Evolutionary conservation across 176 grass and related monocot species (phyloP), one percentile per base, ranked within the genome.

Genomic region (Ananas comosus): DNA sequence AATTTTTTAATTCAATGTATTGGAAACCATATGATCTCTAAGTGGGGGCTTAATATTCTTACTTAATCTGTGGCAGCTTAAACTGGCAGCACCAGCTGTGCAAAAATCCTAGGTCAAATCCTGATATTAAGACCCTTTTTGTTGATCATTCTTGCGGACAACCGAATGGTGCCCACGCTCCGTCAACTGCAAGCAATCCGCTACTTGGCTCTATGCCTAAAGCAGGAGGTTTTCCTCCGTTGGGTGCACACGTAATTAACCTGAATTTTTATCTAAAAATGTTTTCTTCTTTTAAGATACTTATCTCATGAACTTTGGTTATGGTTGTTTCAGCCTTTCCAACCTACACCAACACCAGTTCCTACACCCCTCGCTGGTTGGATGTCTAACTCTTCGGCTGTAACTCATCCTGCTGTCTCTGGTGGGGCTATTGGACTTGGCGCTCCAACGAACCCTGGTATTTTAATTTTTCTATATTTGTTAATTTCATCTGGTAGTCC

Each of bases 61-160:
- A 7, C 78, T 70, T 72, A 56, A 70, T 82, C 56, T 84, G 61
- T 80, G 67, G 58, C 87, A 99, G 95, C 84, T 91, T 99, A 77
- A 99, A 99, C 78, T 99, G 95, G 95, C 95, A 99, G 80, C 95
- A 99, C 64, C 95, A 99, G 59, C 90, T 99, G 68, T 99, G 95
- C 90, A 99, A 99, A 85, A 99, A 99, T 49, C 95, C 95, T 51
- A 87, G 90, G 75, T 80, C 95, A 70, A 99, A 99, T 90, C 95
- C 95, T 78, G 95, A 99, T 80, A 99, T 99, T 78, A 99, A 99
- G 71, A 99, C 95, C 51, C 95, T 99, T 74, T 99, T 99, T 80
- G 87, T 94, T 76, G 95, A 99, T 75, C 95, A 99, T 80, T 88
- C 89, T 42, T 99, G 95, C 71, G 90, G 90, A 54, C 90, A 94